Percentiles rank a stretch among this genome's conserved stretches.
phyloP scores from a whole-genome alignment of 148 eudicot genomes.

The Persicaria tinctoria region DNA sequence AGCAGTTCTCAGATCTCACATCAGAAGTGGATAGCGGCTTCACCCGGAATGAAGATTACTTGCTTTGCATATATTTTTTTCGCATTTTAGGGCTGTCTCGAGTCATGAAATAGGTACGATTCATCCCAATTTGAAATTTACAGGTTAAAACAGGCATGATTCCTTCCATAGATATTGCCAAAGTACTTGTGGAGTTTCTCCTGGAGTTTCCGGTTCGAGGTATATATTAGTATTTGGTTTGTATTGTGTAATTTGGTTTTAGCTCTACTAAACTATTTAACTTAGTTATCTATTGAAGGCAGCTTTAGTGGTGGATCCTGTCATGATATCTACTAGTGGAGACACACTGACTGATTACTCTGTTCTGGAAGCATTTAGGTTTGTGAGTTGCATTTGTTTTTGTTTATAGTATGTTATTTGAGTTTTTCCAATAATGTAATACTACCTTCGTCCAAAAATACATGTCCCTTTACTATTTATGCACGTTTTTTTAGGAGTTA shows the following conservation, averaged over 20 bases:
- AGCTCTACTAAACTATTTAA: conserved; percentile 25
- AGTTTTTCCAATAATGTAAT: neutral
- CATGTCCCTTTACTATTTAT: no score
- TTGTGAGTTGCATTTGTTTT: conserved; percentile 10
- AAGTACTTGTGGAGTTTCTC: conserved; percentile 47
- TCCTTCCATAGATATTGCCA: conserved; percentile 68
- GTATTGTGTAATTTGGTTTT: conserved; percentile 8
- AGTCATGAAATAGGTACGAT: neutral
- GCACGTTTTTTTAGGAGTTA: no score
- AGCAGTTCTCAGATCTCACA: no score
- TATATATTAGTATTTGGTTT: conserved; percentile 21
- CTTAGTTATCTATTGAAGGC: conserved; percentile 38
- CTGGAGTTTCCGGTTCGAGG: conserved; percentile 73
- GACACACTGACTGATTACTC: conserved; percentile 74
- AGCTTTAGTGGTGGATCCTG: conserved; percentile 97
- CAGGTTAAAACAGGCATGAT: conserved; percentile 97
- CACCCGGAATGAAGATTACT: no score
- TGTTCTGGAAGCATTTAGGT: conserved; percentile 62
- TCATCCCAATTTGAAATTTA: neutral
- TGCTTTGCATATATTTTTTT: neutral
- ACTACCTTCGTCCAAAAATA: no score
- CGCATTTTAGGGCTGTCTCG: neutral
- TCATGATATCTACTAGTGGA: conserved; percentile 96
- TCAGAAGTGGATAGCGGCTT: neutral
- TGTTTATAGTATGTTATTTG: neutral